Conservation (phyloP, 805 yeast species). For the Saccharomycopsis selenospora region DNA sequence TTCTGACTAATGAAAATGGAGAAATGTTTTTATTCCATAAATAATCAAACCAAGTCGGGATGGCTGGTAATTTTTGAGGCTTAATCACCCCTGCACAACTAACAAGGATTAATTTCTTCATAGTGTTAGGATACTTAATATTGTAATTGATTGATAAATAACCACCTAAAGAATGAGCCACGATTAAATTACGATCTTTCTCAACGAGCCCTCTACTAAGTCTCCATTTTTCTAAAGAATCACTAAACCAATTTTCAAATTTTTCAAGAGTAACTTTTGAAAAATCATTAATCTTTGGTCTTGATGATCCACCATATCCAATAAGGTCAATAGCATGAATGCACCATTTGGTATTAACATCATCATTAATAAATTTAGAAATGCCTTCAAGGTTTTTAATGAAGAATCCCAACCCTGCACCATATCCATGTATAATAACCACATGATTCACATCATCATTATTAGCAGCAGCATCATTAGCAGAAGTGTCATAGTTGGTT, state of each 20-base stretch:
- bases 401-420: conserved; percentile 87
- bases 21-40: conserved; percentile 85
- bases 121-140: conserved; percentile 49
- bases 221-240: conserved; percentile 62
- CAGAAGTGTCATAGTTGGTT: conserved; percentile 35
- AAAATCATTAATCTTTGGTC: conserved; percentile 50
- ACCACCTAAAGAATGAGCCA: conserved; percentile 93
- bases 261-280: conserved; percentile 14
- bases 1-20: conserved; percentile 76
- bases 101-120: conserved; percentile 64
- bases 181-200: conserved; percentile 43
- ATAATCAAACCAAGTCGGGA: conserved; percentile 72
- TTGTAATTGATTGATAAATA: conserved; percentile 69
- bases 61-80: conserved; percentile 35
- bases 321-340: conserved; percentile 81
- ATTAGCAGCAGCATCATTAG: conserved; percentile 21
- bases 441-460: conserved; percentile 36
- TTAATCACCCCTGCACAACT: conserved; percentile 84
- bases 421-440: conserved; percentile 88
- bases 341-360: conserved; percentile 41
- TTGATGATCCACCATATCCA: conserved; percentile 85
- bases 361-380: conserved; percentile 23
- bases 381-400: conserved; percentile 61
- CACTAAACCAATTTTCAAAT: conserved; percentile 36
- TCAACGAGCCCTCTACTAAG: conserved; percentile 34